Conservation (phyloP, 257 asterid genomes). For the Capsicum pubescens region DNA sequence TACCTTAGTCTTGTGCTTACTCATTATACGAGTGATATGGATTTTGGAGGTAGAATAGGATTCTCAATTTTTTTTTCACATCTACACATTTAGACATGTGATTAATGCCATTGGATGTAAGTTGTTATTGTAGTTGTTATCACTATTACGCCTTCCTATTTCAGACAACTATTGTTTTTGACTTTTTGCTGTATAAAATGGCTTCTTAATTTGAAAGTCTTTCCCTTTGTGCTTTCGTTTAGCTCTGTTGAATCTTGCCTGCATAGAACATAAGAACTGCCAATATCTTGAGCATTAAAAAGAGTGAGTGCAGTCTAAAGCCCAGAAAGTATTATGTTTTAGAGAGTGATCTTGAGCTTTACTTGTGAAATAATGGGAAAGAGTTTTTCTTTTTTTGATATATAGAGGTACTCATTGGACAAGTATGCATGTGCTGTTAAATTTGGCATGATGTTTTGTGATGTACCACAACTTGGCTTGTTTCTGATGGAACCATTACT, state of each 20-base stretch:
- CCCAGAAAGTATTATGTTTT: neutral
- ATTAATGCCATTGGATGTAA: neutral
- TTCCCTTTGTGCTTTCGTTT: neutral
- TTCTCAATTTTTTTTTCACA: neutral
- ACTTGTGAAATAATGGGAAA: conserved; percentile 16
- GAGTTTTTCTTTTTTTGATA: neutral
- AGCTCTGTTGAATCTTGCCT: too few relatives aligned
- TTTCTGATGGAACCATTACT: neutral
- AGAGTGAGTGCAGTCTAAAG: conserved; percentile 7
- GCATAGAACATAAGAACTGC: neutral
- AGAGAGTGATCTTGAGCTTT: neutral
- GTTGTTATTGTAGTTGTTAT: neutral
- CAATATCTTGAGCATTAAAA: neutral
- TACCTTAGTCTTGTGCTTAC: neutral
- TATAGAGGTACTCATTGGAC: neutral
- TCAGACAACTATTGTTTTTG: neutral
- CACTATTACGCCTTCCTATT: neutral
- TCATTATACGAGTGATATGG: neutral
- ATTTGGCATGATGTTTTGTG: conserved; percentile 7
- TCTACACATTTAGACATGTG: neutral
- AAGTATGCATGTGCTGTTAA: neutral
- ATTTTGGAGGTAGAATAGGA: conserved; percentile 10
- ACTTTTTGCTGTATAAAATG: neutral
- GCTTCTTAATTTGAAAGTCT: neutral
- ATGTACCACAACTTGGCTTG: neutral